phyloP scores from a whole-genome alignment of 2,329 filamentous ascomycete species.

The Biscogniauxia sp. region DNA sequence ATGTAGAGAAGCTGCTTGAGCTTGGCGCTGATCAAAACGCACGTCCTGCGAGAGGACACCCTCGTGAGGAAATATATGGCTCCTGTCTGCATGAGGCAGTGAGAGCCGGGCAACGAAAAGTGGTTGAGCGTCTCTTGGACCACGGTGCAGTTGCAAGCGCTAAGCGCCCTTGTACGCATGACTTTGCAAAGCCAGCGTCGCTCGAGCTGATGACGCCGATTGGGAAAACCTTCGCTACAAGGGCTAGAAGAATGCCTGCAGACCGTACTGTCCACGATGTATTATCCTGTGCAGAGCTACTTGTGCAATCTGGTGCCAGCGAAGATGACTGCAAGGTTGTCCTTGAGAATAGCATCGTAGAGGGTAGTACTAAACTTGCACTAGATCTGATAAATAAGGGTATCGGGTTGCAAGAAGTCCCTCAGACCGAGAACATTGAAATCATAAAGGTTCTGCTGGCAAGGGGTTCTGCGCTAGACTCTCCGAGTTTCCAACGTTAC shows the following conservation, averaged over 20 bases:
- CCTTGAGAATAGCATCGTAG: background rate
- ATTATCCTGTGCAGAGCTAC: background rate
- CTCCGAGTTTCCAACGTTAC: background rate
- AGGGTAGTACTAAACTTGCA: background rate
- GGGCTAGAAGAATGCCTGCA: background rate
- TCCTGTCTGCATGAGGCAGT: background rate
- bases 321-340: background rate
- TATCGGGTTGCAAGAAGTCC: background rate
- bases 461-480: background rate
- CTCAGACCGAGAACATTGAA: background rate
- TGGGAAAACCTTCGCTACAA: background rate
- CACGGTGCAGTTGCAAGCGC: background rate
- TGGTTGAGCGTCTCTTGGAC: background rate
- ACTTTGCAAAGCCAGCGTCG: background rate
- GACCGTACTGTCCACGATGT: background rate
- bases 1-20: background rate
- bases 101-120: background rate
- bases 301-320: background rate
- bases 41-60: background rate
- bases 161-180: background rate
- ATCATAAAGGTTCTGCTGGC: background rate
- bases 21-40: background rate
- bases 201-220: background rate
- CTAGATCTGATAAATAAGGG: background rate
- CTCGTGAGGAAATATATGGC: background rate